Evolutionary conservation across 257 asterid species (phyloP).

Genomic region (Misopates orontium): DNA sequence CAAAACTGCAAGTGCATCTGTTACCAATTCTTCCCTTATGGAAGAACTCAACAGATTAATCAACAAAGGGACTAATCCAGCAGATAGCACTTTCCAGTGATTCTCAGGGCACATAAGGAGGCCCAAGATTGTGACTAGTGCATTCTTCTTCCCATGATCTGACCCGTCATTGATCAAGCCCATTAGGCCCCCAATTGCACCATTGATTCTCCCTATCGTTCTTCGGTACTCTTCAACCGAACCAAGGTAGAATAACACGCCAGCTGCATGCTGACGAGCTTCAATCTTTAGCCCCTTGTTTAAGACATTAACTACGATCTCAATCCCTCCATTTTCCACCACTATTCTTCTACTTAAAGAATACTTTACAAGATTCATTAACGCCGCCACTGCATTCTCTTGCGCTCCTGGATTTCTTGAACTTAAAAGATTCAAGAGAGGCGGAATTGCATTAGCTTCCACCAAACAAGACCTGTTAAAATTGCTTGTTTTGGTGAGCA

Average conservation of each 20-base stretch:
- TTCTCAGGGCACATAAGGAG: slow-evolving; percentile 62
- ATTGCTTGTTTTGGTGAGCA: slow-evolving; percentile 74
- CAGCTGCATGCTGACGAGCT: slow-evolving; percentile 80
- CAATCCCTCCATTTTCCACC: slow-evolving; percentile 54
- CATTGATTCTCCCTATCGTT: slow-evolving; percentile 52
- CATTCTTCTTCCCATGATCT: slow-evolving; percentile 54
- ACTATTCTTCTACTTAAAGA: slow-evolving; percentile 39
- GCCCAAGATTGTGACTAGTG: slow-evolving; percentile 54
- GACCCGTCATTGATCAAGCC: slow-evolving; percentile 47
- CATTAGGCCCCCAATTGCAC: slow-evolving; percentile 48
- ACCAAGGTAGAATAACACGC: slow-evolving; percentile 66
- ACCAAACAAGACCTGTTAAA: slow-evolving; percentile 77
- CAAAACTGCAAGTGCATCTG: slow-evolving; percentile 60
- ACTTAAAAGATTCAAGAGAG: slow-evolving; percentile 46
- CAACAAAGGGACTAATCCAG: slow-evolving; percentile 58
- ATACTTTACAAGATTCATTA: slow-evolving; percentile 65
- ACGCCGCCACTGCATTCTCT: slow-evolving; percentile 59
- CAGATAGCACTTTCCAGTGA: slow-evolving; percentile 50
- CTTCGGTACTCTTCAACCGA: slow-evolving; percentile 61
- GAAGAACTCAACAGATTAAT: slow-evolving; percentile 39
- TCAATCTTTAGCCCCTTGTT: slow-evolving; percentile 47
- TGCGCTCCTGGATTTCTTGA: slow-evolving; percentile 41
- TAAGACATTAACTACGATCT: slow-evolving; percentile 43
- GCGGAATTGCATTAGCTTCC: slow-evolving; percentile 56
- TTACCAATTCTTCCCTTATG: slow-evolving; percentile 51